phyloP scores from a whole-genome alignment of 1,139 yeast genomes.

The Pichia sp. region DNA sequence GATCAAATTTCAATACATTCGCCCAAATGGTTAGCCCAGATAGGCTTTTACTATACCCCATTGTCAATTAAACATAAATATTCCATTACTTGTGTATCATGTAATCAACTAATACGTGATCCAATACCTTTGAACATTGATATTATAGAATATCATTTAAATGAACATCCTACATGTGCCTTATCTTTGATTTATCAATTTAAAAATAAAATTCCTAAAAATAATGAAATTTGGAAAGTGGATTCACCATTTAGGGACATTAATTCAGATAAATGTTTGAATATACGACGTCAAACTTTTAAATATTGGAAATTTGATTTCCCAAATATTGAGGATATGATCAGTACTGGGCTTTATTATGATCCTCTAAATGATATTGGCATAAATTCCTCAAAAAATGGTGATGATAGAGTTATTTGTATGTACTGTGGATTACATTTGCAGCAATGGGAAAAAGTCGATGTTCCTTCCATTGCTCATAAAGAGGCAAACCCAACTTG shows the following conservation, averaged over 20 bases:
- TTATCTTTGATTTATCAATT: conserved; percentile 13
- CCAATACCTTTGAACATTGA: conserved; percentile 11
- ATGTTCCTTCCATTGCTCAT: conserved; percentile 58
- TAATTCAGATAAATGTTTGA: conserved; percentile 1
- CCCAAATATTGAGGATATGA: conserved; percentile 11
- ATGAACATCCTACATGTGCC: conserved; percentile 5
- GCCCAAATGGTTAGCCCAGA: conserved; percentile 12
- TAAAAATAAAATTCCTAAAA: conserved; percentile 2
- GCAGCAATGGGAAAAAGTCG: conserved; percentile 67
- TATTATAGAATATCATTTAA: conserved; percentile 8
- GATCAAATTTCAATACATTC: background rate
- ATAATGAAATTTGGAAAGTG: background rate
- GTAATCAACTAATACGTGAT: conserved; percentile 7
- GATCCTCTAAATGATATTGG: conserved; percentile 33
- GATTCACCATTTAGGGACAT: conserved; percentile 7
- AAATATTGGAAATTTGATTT: conserved; percentile 3
- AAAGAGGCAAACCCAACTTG: conserved; percentile 42
- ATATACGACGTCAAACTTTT: conserved; percentile 9
- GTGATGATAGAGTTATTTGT: conserved; percentile 65
- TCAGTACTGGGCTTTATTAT: conserved; percentile 42
- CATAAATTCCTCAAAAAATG: conserved; percentile 9
- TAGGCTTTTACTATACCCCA: conserved; percentile 14
- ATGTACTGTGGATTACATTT: conserved; percentile 63
- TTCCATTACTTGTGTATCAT: conserved; percentile 11
- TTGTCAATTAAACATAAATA: conserved; percentile 9